Evolutionary conservation across 1,139 yeast species (phyloP), one percentile per base, ranked within the genome.

Genomic region (Blastobotrys serpentis): DNA sequence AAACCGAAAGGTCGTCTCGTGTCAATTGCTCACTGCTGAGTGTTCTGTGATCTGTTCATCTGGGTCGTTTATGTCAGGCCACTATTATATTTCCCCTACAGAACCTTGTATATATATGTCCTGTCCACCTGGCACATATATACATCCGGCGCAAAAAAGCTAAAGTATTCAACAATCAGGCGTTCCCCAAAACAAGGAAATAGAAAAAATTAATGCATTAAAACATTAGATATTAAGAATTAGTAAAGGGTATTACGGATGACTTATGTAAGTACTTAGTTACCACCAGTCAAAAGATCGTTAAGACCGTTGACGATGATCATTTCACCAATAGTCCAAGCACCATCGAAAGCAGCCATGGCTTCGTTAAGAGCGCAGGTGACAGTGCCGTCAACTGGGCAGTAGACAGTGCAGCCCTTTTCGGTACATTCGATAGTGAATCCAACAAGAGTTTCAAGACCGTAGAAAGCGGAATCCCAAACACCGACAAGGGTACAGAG

Each of bases 401-500:
- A 53, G 44, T 21, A 42, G 16, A 49, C 56, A 33, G 47, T 43
- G 46, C 56, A 53, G 2, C 54, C 50, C 23, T 41, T 21, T 19
- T 43, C 45, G 29, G 49, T 22, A 37, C 56, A 53, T 30, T 42
- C 23, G 19, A 53, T 46, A 13, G 47, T 41, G 44, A 49, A 45
- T 19, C 56, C 56, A 38, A 47, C 53, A 18, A 52, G 50, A 18
- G 44, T 37, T 41, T 52, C 56, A 25, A 52, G 42, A 17, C 53
- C 54, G 44, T 52, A 52, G 44, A 52, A 44, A 18, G 39, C 50
- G 43, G 52, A 46, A 44, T 53, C 56, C 30, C 51, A 48, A n/a
- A 38, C 48, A 33, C 47, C 54, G n/a, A 53, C 53, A 22, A 51
- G 33, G 16, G 43, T 38, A 44, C 55, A 52, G n/a, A 44, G 33